Evolutionary conservation across 2,329 filamentous ascomycete genomes (phyloP), one percentile per base, ranked within the genome.

Genomic region (Aschersonia sp.): DNA sequence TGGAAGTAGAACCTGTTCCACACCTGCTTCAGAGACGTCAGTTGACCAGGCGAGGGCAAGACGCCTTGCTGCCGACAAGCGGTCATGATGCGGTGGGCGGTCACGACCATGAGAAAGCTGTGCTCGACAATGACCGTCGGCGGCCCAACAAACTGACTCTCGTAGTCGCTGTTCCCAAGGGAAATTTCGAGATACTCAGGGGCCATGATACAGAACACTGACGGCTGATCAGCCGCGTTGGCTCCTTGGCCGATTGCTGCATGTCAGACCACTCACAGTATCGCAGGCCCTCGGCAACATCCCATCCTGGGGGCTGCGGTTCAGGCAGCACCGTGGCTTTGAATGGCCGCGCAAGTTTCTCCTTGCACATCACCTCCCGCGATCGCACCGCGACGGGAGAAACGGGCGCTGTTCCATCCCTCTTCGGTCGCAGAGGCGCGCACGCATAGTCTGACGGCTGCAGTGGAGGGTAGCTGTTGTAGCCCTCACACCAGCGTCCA

Each of bases 21-120:
- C 10, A 49, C 12, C 8, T 45, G 47, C 10, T 30, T 22, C 4
- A 49, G 9, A 12, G 47, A 45, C 37, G 29, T 9, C 10, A 49
- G 37, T 33, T 49, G 47, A 32, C 40, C 43, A 30, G 47, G 47
- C 1, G 47, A 39, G 6, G 47, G 47, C 12, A 46, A 31, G 10
- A 49, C 43, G 37, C 30, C 22, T 8, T 29, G 37, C 12, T 43
- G 6, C 7, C 44, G 30, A 40, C 47, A 43, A 12, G 47, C 47
- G 14, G 40, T 31, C 40, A 39, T 49, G 40, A 49, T 49, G 22
- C 47, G 47, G 12, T 49, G 40, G 6, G 47, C 47, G 22, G 47
- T 49, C 11, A 49, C 40, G 11, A 46, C 31, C 44, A 46, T 45
- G 22, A 49, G 47, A 29, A 49, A 49, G 44, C 47, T 49, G 29